Percentiles rank a stretch among this genome's conserved stretches.
phyloP scores from a whole-genome alignment of 768 basidiomycete species.

The Obba rivulosa region DNA sequence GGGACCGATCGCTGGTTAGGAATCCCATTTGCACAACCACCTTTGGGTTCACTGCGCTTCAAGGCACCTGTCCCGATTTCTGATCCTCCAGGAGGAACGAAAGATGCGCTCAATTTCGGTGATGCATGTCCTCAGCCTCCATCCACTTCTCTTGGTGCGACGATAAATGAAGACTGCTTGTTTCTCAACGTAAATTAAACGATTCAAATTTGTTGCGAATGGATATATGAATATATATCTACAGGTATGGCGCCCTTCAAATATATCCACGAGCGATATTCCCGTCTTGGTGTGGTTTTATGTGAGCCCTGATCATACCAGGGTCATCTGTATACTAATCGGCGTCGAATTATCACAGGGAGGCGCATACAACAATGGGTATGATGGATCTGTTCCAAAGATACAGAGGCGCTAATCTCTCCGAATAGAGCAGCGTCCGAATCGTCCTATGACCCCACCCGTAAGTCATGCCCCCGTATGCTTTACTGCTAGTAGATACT shows the following conservation, averaged over 20 bases:
- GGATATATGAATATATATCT: background rate
- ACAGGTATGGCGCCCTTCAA: slow-evolving; percentile 23
- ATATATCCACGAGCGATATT: slow-evolving; percentile 11
- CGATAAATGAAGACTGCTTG: slow-evolving; percentile 48
- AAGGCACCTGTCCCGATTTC: slow-evolving; percentile 43
- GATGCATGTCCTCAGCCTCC: slow-evolving; percentile 52
- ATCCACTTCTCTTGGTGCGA: slow-evolving; percentile 33
- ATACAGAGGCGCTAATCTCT: background rate
- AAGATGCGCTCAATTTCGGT: slow-evolving; percentile 44
- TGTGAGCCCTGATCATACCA: slow-evolving; percentile 16
- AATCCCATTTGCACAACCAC: slow-evolving; percentile 52
- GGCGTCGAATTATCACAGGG: slow-evolving; percentile 28
- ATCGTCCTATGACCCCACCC: slow-evolving; percentile 39
- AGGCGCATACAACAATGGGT: slow-evolving; percentile 44
- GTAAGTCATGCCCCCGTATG: slow-evolving; percentile 23
- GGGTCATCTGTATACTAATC: background rate
- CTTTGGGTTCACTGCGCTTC: slow-evolving; percentile 49
- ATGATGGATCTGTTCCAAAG: slow-evolving; percentile 8
- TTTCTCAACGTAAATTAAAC: slow-evolving; percentile 40
- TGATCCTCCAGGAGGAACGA: slow-evolving; percentile 22
- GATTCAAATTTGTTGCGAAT: background rate
- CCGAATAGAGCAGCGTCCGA: slow-evolving; percentile 37
- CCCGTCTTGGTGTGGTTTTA: slow-evolving; percentile 28
- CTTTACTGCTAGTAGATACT: background rate
- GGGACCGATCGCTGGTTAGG: slow-evolving; percentile 51